Base-by-base conservation (phyloP, 192 early-diverging fungal species). In the Rhizophagus sp. region DNA sequence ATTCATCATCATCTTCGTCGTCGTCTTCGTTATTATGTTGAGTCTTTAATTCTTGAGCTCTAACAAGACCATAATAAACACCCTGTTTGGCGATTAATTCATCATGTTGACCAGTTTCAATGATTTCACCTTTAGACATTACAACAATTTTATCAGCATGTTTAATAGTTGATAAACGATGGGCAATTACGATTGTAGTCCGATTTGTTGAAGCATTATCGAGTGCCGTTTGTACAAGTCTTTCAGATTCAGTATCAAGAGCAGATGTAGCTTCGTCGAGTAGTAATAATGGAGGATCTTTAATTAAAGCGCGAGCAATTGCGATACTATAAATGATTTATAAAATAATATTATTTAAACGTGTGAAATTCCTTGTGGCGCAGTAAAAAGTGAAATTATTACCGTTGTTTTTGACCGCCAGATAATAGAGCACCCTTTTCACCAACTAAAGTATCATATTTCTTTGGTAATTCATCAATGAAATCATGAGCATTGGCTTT, bases 361-460 rank as follows among this genome's bases (percentile, higher is more conserved):
- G 12, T 5, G 22, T 25, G 39, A 44, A 44, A 17, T 39, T 7
- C 6, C 24, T 73, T 44, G 13, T 33, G 34, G 13, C 65, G 15
- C 8, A 15, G n/a, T 25, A 15, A 15, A 68, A 5, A 25, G 13
- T 8, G 12, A n/a, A 34, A 67, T 67, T 10, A 1, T 73, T 44
- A 73, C 78, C 88, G 76, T 68, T 90, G 87, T 57, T 88, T 88
- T 67, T 90, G 89, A 3, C 89, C 88, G 19, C 80, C 81, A 65
- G 85, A 86, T 24, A 90, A 67, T 27, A 84, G 80, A 41, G 85
- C 72, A 19, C 85, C 86, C 24, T 85, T 84, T 81, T 96, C 95
- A 81, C 97, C 97, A 44, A 97, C 94, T 33, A 84, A 81, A 10
- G 96, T 97, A 65, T 95, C 90, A 82, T 95, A 96, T 22, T 90